Evolutionary conservation across 1,139 yeast species (phyloP).

Genomic region (Taphrina betulina): DNA sequence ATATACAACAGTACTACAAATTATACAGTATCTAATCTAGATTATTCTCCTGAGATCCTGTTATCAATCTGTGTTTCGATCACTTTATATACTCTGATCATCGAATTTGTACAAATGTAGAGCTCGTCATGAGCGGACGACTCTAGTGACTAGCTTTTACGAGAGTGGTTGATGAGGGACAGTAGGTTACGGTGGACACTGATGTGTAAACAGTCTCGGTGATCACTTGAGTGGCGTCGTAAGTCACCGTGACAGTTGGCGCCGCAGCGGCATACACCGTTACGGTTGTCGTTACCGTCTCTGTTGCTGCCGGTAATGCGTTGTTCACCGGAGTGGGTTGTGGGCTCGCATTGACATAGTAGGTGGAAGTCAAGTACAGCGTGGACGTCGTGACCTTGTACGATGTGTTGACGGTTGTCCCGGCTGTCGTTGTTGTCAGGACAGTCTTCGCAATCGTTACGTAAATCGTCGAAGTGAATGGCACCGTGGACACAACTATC

Average conservation of each 20-base stretch:
- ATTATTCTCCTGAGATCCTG: no score
- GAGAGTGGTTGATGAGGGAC: conserved; percentile 15
- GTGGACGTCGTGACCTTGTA: background rate
- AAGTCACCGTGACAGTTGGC: background rate
- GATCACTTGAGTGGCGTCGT: no score
- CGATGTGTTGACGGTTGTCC: background rate
- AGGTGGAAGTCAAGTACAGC: background rate
- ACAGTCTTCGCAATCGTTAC: background rate
- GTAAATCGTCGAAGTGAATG: background rate
- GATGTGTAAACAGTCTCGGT: no score
- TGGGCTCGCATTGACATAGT: background rate
- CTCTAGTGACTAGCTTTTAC: no score
- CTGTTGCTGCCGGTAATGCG: background rate
- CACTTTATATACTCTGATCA: no score
- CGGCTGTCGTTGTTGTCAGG: background rate
- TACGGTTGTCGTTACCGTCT: background rate
- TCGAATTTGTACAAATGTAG: no score
- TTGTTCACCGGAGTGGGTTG: background rate
- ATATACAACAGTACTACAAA: no score
- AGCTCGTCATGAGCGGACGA: no score
- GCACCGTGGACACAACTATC: background rate
- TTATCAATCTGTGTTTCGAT: no score
- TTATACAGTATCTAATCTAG: no score
- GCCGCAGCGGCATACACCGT: background rate
- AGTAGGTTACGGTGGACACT: conserved; percentile 10